These are phyloP conservation scores for Plasmodium falciparum DNA, from an alignment of 169 alveolate genomes.

Conservation along the genomic window DNA sequence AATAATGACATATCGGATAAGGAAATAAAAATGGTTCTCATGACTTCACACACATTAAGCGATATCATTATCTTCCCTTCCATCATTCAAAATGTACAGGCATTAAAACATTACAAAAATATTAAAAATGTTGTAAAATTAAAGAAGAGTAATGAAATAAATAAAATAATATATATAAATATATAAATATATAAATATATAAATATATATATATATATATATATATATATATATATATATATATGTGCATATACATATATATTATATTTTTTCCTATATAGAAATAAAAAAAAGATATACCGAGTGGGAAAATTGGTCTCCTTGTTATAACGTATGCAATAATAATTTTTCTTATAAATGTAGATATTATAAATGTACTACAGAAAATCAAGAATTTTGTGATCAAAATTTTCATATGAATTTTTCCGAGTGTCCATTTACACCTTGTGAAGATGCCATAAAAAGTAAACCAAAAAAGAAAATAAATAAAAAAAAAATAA, in stretches of 20 bases:
- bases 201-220: not conserved
- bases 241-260: not conserved
- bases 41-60: conserved; percentile 39
- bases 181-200: not conserved
- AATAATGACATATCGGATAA: not conserved
- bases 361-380: conserved; percentile 28
- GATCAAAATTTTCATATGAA: conserved; percentile 28
- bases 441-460: conserved; percentile 10
- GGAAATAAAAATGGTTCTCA: conserved; percentile 13
- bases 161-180: not conserved
- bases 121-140: conserved; percentile 45
- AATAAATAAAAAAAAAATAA: conserved; percentile 17
- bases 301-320: conserved; percentile 45
- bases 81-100: not conserved
- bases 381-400: conserved; percentile 28
- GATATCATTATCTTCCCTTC: conserved; percentile 34
- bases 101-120: conserved; percentile 16
- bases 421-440: conserved; percentile 30
- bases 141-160: conserved; percentile 22
- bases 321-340: conserved; percentile 48
- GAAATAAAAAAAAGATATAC: conserved; percentile 5
- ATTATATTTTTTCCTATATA: not conserved
- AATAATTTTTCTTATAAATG: conserved; percentile 54
- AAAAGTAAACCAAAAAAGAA: conserved; percentile 9
- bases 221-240: not conserved